phyloP scores from a whole-genome alignment of 306 rosid species.

The Prunus mongolica region DNA sequence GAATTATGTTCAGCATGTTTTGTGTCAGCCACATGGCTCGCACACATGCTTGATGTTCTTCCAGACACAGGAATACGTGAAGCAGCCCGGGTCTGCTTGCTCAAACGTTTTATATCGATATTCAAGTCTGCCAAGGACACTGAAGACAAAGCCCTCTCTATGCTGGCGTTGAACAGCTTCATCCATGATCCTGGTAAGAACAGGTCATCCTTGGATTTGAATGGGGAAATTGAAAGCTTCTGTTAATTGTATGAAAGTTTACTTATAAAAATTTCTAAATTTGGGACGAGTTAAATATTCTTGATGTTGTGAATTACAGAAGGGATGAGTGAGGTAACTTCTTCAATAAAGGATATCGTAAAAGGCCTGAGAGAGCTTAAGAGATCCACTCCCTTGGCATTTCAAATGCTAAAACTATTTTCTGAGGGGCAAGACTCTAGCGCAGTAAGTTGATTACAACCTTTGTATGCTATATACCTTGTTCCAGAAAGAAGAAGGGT shows the following conservation, averaged over 20 bases:
- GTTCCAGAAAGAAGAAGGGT: constrained; percentile 1
- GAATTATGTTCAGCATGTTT: constrained; percentile 68
- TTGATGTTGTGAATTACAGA: constrained; percentile 54
- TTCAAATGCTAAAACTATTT: constrained; percentile 61
- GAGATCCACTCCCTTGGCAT: constrained; percentile 68
- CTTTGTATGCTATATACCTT: not conserved
- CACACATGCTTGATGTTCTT: constrained; percentile 63
- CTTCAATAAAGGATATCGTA: constrained; percentile 53
- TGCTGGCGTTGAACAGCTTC: constrained; percentile 77
- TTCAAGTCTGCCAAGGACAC: constrained; percentile 56
- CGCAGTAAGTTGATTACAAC: constrained; percentile 50
- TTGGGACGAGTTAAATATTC: constrained; percentile 11
- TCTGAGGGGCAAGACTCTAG: constrained; percentile 60
- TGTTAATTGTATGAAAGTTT: not conserved
- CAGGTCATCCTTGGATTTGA: constrained; percentile 1
- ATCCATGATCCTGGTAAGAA: constrained; percentile 62
- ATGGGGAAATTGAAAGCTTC: not conserved
- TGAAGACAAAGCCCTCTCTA: constrained; percentile 73
- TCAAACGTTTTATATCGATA: constrained; percentile 62
- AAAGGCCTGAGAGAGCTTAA: constrained; percentile 78
- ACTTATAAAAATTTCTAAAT: not conserved
- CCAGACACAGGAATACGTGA: constrained; percentile 87
- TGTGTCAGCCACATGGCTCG: constrained; percentile 80
- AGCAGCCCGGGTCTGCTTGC: constrained; percentile 71
- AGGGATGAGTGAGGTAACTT: constrained; percentile 53